phyloP scores from a whole-genome alignment of 257 asterid genomes.

The Plantago elongata region DNA sequence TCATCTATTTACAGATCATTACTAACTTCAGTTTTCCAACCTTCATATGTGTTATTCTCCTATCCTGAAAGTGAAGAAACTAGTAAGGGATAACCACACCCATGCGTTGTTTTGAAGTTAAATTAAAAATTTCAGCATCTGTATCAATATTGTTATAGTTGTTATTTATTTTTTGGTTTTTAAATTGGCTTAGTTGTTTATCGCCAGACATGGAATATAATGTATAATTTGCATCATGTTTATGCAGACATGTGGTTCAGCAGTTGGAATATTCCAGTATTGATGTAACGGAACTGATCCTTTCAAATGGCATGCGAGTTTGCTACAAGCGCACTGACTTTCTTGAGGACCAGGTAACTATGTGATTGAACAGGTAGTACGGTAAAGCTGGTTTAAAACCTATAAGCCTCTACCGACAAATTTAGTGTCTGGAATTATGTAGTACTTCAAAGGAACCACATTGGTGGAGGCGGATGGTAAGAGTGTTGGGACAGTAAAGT shows the following conservation, averaged over 20 bases:
- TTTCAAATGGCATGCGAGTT: conserved; percentile 92
- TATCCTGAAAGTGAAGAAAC: not conserved
- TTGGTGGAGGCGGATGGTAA: too few species aligned
- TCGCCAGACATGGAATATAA: not conserved
- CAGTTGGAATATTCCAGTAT: conserved; percentile 62
- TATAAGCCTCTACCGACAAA: too few species aligned
- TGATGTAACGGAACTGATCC: conserved; percentile 70
- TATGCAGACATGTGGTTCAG: conserved; percentile 56
- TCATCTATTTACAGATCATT: too few species aligned
- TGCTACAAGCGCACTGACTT: conserved; percentile 92
- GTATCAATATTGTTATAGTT: conserved; percentile 7
- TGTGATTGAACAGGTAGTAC: not conserved
- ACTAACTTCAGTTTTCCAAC: conserved; percentile 1
- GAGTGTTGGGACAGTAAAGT: not conserved
- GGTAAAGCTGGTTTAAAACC: conserved; percentile 6
- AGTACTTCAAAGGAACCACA: not conserved
- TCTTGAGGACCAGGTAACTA: conserved; percentile 84
- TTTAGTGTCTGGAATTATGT: not conserved
- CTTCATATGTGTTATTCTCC: conserved; percentile 8
- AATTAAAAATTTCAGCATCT: conserved; percentile 13
- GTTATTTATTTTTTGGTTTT: not conserved
- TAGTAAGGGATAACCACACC: not conserved
- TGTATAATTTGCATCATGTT: not conserved
- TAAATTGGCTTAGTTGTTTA: not conserved
- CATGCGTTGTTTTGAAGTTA: conserved; percentile 5